A percentile compares a stretch with the other conserved stretches of the same genome.
These are phyloP conservation scores for Immersiporthe knoxdaviesiana DNA, from an alignment of 2,329 filamentous ascomycete species.

Conservation along the genomic window DNA sequence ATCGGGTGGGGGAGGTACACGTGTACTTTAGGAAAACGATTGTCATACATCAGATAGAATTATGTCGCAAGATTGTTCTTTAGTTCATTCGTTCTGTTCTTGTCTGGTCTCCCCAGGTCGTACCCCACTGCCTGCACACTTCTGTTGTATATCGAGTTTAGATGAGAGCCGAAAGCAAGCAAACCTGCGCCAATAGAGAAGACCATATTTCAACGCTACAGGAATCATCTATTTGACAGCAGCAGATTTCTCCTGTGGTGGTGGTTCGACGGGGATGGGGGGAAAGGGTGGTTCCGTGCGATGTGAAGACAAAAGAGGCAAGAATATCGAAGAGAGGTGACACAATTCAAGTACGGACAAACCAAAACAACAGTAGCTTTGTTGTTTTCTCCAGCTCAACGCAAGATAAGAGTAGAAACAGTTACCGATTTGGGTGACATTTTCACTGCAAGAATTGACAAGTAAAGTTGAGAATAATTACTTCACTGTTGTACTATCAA, in stretches of 20 bases:
- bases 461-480: not conserved
- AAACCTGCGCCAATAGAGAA: not conserved
- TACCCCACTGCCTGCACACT: not conserved
- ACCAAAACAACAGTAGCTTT: not conserved
- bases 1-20: not conserved
- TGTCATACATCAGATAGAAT: not conserved
- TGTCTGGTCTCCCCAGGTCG: not conserved
- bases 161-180: not conserved
- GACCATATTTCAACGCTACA: not conserved
- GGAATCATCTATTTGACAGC: not conserved
- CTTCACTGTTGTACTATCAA: not conserved
- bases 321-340: not conserved
- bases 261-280: not conserved
- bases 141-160: not conserved
- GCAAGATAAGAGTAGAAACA: not conserved
- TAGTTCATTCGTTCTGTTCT: not conserved
- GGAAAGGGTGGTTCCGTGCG: not conserved
- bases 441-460: not conserved
- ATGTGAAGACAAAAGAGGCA: not conserved
- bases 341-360: not conserved
- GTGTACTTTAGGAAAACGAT: not conserved
- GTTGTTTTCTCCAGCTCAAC: not conserved
- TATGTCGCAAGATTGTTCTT: not conserved
- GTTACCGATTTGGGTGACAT: not conserved
- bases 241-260: not conserved